Conservation (phyloP, 306 rosid species). For the Castanospermum australe region DNA sequence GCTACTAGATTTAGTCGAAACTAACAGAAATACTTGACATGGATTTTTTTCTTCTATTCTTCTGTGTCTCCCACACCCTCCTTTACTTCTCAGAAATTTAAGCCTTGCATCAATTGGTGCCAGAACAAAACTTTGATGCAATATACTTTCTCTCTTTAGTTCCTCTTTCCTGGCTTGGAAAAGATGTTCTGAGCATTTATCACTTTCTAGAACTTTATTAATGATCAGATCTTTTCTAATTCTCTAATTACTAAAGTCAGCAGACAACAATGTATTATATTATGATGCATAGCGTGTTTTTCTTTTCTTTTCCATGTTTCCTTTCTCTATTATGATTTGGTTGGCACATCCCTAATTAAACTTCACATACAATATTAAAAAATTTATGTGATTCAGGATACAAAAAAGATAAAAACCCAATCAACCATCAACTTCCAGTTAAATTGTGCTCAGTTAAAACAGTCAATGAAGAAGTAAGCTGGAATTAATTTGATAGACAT, state of each 20-base stretch:
- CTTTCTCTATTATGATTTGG: neutral
- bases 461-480: neutral
- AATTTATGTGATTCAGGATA: neutral
- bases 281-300: neutral
- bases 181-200: neutral
- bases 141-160: neutral
- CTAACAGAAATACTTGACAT: neutral
- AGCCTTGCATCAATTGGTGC: neutral
- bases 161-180: neutral
- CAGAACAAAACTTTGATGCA: neutral
- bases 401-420: constrained; percentile 16
- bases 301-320: neutral
- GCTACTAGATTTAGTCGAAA: neutral
- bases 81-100: neutral
- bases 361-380: neutral
- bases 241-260: neutral
- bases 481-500: neutral
- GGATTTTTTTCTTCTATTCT: neutral
- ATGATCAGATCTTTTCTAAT: neutral
- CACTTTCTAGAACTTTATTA: neutral
- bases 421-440: constrained; percentile 6
- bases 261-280: neutral
- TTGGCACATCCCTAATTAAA: constrained; percentile 1
- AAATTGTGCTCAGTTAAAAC: neutral
- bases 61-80: neutral